Percentiles rank a stretch among this genome's conserved stretches.
Conservation (phyloP, 169 alveolate genomes). For the Cryptosporidium andersoni region DNA sequence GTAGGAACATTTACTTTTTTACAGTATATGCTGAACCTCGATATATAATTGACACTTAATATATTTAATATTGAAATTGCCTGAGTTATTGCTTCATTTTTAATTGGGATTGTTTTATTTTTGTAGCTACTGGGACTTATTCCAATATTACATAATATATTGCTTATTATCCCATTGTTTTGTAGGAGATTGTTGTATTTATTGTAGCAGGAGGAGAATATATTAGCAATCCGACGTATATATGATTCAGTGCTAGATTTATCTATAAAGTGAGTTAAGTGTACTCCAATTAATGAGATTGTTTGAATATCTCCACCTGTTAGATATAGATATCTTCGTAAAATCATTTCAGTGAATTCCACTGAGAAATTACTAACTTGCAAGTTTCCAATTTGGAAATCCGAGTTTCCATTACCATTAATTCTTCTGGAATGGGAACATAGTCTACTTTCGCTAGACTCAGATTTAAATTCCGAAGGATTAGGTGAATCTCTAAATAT, state of each 20-base stretch:
- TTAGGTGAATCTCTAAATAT: not conserved
- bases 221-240: not conserved
- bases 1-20: constrained; percentile 17
- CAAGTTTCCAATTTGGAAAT: not conserved
- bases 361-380: not conserved
- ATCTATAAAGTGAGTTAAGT: not conserved
- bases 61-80: constrained; percentile 42
- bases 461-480: not conserved
- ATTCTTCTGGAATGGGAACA: not conserved
- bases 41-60: not conserved
- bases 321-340: constrained; percentile 24
- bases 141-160: not conserved
- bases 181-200: constrained; percentile 23
- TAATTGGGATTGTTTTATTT: constrained; percentile 2
- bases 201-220: constrained; percentile 15
- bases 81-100: not conserved
- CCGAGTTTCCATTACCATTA: not conserved
- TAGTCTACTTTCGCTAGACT: not conserved
- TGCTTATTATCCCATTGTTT: constrained; percentile 10
- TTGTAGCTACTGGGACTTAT: not conserved
- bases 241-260: not conserved
- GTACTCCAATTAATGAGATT: constrained; percentile 27
- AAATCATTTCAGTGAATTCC: not conserved
- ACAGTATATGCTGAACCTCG: constrained; percentile 1
- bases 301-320: constrained; percentile 65